Evolutionary conservation across 2,329 filamentous ascomycete species (phyloP).

Genomic region (Dactylellina cionopaga): DNA sequence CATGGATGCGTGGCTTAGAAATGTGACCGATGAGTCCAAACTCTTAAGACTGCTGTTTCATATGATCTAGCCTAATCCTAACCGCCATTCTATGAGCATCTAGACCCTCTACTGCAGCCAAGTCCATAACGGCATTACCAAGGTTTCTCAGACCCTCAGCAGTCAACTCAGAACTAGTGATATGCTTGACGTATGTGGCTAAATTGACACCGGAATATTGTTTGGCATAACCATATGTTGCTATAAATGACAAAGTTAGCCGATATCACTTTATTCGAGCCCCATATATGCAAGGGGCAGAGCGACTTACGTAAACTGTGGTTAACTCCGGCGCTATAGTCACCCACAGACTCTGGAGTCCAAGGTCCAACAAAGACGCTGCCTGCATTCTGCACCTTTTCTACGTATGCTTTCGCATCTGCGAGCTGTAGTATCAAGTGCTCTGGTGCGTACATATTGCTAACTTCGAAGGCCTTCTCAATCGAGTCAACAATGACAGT

Average conservation of each 20-base stretch:
- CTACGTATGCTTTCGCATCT: conserved; percentile 77
- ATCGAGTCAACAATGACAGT: conserved; percentile 79
- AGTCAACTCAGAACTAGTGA: conserved; percentile 91
- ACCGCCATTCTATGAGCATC: conserved; percentile 88
- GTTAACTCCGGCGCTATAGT: conserved; percentile 98
- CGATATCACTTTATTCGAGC: conserved; percentile 27
- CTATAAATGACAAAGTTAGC: conserved; percentile 63
- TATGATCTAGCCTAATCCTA: conserved; percentile 69
- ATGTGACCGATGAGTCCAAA: conserved; percentile 1
- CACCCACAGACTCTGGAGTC: conserved; percentile 97
- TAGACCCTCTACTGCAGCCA: conserved; percentile 91
- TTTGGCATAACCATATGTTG: conserved; percentile 97
- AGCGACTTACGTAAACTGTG: conserved; percentile 86
- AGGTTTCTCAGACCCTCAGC: conserved; percentile 85
- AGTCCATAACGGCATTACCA: conserved; percentile 88
- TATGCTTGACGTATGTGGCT: conserved; percentile 95
- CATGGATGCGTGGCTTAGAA: conserved; percentile 8
- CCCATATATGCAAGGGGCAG: conserved; percentile 2
- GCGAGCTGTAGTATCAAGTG: conserved; percentile 92
- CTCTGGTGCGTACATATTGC: conserved; percentile 95
- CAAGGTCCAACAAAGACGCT: conserved; percentile 95
- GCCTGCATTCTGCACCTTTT: conserved; percentile 88
- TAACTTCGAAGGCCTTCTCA: conserved; percentile 79
- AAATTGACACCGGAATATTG: conserved; percentile 98
- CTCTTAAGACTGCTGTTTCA: conserved; percentile 54